These are phyloP conservation scores for Colletotrichum gloeosporioides DNA, from an alignment of 2,329 filamentous ascomycete genomes.

Conservation along the genomic window DNA sequence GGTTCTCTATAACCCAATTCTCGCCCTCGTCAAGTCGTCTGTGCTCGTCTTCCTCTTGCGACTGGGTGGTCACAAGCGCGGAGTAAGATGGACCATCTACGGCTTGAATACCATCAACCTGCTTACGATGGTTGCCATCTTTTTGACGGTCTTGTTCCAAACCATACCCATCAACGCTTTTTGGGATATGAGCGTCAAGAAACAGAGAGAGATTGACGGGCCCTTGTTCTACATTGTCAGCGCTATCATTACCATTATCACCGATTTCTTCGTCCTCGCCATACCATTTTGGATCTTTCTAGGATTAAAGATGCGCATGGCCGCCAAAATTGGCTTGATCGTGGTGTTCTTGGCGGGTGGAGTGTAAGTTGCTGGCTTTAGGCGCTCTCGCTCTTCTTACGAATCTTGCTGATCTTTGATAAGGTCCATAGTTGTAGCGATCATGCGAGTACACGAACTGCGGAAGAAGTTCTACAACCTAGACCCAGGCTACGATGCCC, in stretches of 20 bases:
- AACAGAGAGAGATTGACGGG: neutral
- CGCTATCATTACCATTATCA: slow-evolving; percentile 5
- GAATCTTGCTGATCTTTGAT: slow-evolving; percentile 20
- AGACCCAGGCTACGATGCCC: neutral
- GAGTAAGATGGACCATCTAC: slow-evolving; percentile 29
- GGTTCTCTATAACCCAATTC: slow-evolving; percentile 50
- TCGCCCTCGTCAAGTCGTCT: slow-evolving; percentile 42
- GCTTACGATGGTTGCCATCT: slow-evolving; percentile 37
- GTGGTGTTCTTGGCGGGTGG: slow-evolving; percentile 43
- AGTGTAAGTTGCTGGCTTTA: slow-evolving; percentile 40
- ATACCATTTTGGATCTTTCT: slow-evolving; percentile 47
- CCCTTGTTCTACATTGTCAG: neutral
- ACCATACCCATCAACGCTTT: slow-evolving; percentile 39
- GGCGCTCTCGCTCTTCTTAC: too few species aligned
- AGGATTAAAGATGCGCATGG: slow-evolving; percentile 40
- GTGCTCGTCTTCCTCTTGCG: slow-evolving; percentile 37
- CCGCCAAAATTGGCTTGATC: slow-evolving; percentile 43
- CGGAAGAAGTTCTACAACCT: slow-evolving; percentile 2
- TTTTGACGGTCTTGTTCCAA: slow-evolving; percentile 44
- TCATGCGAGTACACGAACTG: neutral
- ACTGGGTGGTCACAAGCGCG: slow-evolving; percentile 32
- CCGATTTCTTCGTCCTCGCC: slow-evolving; percentile 17
- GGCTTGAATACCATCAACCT: slow-evolving; percentile 39
- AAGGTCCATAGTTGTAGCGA: neutral
- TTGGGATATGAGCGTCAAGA: slow-evolving; percentile 30